These are phyloP conservation scores for Candida orba DNA, from an alignment of 805 yeast species.

Conservation along the genomic window DNA sequence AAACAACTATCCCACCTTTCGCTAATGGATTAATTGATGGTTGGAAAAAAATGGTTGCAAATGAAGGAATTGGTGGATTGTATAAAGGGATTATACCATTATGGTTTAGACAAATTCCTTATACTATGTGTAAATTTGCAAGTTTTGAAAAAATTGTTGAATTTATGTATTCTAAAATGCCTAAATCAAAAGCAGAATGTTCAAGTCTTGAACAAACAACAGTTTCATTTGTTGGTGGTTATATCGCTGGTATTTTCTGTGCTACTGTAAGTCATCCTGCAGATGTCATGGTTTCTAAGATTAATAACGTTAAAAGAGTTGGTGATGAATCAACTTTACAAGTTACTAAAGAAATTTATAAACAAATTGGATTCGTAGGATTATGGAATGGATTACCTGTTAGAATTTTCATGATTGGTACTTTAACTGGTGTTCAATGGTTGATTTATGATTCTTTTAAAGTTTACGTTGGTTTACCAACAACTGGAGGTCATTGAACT, in stretches of 20 bases:
- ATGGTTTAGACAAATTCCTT: slow-evolving; percentile 97
- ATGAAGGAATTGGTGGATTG: slow-evolving; percentile 66
- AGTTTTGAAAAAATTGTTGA: slow-evolving; percentile 89
- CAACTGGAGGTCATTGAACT: slow-evolving; percentile 56
- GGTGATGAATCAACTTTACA: slow-evolving; percentile 58
- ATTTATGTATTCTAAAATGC: slow-evolving; percentile 63
- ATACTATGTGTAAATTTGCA: slow-evolving; percentile 96
- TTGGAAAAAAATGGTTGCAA: slow-evolving; percentile 53
- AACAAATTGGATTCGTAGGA: slow-evolving; percentile 80
- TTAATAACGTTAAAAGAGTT: slow-evolving; percentile 58
- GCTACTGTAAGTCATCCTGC: slow-evolving; percentile 97
- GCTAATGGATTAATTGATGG: slow-evolving; percentile 61
- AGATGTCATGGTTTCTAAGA: slow-evolving; percentile 96
- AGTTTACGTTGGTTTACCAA: slow-evolving; percentile 90
- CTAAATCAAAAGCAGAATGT: slow-evolving; percentile 67
- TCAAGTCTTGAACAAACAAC: slow-evolving; percentile 79
- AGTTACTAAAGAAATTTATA: slow-evolving; percentile 70
- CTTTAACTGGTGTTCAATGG: slow-evolving; percentile 97
- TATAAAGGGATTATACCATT: slow-evolving; percentile 88
- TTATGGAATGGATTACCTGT: slow-evolving; percentile 94
- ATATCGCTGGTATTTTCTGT: slow-evolving; percentile 95
- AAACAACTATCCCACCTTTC: slow-evolving; percentile 86
- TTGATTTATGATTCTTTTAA: slow-evolving; percentile 92
- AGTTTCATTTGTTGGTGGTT: slow-evolving; percentile 92
- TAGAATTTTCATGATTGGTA: slow-evolving; percentile 95